These are phyloP conservation scores for Penicillium sp. DNA, from an alignment of 2,329 filamentous ascomycete genomes.

Conservation along the genomic window DNA sequence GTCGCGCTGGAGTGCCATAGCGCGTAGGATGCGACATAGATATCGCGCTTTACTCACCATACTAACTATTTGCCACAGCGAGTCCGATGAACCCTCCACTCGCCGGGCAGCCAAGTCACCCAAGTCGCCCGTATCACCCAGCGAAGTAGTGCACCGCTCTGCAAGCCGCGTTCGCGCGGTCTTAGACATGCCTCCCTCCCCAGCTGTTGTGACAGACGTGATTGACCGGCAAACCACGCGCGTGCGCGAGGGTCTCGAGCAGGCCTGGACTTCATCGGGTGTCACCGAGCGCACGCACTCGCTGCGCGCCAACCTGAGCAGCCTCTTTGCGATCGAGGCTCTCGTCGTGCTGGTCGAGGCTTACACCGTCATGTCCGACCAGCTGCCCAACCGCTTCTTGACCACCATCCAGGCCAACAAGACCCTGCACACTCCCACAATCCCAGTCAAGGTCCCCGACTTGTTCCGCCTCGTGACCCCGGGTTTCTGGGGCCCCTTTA, in stretches of 20 bases:
- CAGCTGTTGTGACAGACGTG: constrained; percentile 60
- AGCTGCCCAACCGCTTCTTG: constrained; percentile 71
- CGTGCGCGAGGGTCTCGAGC: constrained; percentile 37
- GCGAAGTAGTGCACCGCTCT: constrained; percentile 10
- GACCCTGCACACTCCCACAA: constrained; percentile 57
- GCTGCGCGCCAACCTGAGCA: constrained; percentile 68
- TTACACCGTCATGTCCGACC: constrained; percentile 66
- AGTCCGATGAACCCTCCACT: constrained; percentile 15
- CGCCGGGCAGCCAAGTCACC: constrained; percentile 2
- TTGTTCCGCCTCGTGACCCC: constrained; percentile 74
- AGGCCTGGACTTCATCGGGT: constrained; percentile 39
- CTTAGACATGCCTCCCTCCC: constrained; percentile 39
- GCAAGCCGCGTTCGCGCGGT: constrained; percentile 8
- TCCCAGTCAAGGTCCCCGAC: constrained; percentile 72
- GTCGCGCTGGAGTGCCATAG: constrained; percentile 14
- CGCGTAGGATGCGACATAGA: constrained; percentile 6
- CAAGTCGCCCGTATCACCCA: constrained; percentile 1
- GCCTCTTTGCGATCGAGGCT: constrained; percentile 68
- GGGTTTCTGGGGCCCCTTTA: constrained; percentile 80
- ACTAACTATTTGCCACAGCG: constrained; percentile 15
- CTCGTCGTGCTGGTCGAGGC: constrained; percentile 70
- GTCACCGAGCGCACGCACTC: constrained; percentile 56
- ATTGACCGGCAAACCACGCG: constrained; percentile 65
- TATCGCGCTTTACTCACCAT: not conserved
- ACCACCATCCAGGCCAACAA: constrained; percentile 69